A percentile compares a stretch with the other conserved stretches of the same genome.
Conservation (phyloP, 805 yeast genomes). For the Wickerhamiella alocasiicola region DNA sequence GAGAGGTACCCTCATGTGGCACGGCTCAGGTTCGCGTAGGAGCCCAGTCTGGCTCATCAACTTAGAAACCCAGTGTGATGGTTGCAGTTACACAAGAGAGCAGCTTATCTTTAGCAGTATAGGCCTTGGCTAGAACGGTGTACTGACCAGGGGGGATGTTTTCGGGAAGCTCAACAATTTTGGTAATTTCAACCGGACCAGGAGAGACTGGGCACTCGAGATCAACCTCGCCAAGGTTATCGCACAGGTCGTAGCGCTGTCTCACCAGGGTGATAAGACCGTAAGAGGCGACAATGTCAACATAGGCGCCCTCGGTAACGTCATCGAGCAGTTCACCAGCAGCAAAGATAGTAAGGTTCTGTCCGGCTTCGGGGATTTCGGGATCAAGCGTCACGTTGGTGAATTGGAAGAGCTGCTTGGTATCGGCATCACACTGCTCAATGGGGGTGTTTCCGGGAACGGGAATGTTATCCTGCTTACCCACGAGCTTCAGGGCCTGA, state of each 20-base stretch:
- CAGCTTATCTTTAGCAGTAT: conserved; percentile 65
- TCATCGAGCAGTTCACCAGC: conserved; percentile 44
- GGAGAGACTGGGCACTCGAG: conserved; percentile 67
- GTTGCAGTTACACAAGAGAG: conserved; percentile 62
- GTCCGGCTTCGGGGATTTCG: conserved; percentile 83
- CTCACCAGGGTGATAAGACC: conserved; percentile 82
- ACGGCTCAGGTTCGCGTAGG: too few species aligned
- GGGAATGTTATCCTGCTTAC: conserved; percentile 37
- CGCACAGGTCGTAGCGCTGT: conserved; percentile 89
- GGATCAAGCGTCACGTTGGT: conserved; percentile 53
- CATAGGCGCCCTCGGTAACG: conserved; percentile 78
- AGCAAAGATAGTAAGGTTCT: conserved; percentile 67
- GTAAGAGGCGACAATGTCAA: conserved; percentile 83
- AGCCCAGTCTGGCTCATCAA: too few species aligned
- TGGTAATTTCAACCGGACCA: conserved; percentile 55
- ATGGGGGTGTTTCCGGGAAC: conserved; percentile 70
- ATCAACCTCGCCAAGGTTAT: conserved; percentile 70
- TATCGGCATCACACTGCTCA: conserved; percentile 54
- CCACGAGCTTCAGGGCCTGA: neutral
- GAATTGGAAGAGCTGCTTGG: conserved; percentile 52
- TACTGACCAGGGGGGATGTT: conserved; percentile 96
- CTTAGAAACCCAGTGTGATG: conserved; percentile 25
- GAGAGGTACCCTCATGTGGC: too few species aligned
- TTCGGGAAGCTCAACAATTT: conserved; percentile 69
- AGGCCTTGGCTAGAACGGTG: conserved; percentile 78